A percentile compares a stretch with the other conserved stretches of the same genome.
Conservation (phyloP, 768 basidiomycete species). For the Leucosporidium scottii region DNA sequence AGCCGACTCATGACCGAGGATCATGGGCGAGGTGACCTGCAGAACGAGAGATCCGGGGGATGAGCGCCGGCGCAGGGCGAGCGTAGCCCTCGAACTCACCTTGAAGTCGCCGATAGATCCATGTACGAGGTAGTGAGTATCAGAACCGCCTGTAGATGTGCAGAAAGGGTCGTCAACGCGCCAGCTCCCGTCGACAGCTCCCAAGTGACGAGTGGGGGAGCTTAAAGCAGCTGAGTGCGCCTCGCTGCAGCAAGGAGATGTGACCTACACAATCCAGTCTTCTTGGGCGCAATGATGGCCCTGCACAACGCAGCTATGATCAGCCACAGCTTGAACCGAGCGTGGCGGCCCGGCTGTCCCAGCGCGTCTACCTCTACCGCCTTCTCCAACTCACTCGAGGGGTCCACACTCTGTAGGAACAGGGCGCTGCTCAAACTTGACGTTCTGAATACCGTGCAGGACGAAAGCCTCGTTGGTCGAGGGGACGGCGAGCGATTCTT, state of each 20-base stretch:
- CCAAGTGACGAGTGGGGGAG: no score
- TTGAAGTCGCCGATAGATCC: constrained; percentile 49
- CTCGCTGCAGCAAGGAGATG: not conserved
- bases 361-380: not conserved
- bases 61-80: not conserved
- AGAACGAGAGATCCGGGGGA: constrained; percentile 35
- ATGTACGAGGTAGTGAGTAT: constrained; percentile 73
- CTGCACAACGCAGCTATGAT: constrained; percentile 48
- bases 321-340: no score
- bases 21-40: constrained; percentile 65
- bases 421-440: constrained; percentile 65
- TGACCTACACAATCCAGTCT: constrained; percentile 57
- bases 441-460: constrained; percentile 59
- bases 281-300: constrained; percentile 82
- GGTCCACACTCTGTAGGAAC: constrained; percentile 58
- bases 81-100: constrained; percentile 37
- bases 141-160: constrained; percentile 5
- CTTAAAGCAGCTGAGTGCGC: not conserved
- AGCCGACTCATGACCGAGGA: constrained; percentile 73
- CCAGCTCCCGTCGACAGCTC: no score
- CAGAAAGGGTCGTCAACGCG: no score
- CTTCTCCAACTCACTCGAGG: constrained; percentile 19
- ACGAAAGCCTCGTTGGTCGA: constrained; percentile 53
- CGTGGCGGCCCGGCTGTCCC: no score
- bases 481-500: not conserved